A percentile compares a stretch with the other conserved stretches of the same genome.
Conservation (phyloP, 352 stramenopile species). For the Pythium coloratum region DNA sequence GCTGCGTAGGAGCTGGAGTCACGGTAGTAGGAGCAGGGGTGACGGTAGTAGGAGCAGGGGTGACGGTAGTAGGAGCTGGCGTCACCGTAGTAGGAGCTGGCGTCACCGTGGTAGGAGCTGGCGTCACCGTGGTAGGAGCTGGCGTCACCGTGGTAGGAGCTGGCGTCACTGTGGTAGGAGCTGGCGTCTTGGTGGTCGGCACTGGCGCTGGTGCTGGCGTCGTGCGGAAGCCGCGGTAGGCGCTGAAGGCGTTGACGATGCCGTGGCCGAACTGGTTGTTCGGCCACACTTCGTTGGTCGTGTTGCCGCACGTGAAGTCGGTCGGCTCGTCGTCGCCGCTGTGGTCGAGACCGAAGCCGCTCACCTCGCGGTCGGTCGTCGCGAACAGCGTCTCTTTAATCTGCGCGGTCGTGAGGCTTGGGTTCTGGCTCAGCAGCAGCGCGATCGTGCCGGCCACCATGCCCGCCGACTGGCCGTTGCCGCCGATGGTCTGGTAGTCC, state of each 20-base stretch:
- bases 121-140: not conserved
- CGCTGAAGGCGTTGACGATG: slow-evolving; percentile 20
- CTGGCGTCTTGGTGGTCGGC: not conserved
- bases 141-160: not conserved
- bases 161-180: no score
- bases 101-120: not conserved
- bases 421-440: slow-evolving; percentile 27
- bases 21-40: not conserved
- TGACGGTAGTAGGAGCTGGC: not conserved
- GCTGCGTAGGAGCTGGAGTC: slow-evolving; percentile 1
- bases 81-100: not conserved
- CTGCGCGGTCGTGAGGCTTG: slow-evolving; percentile 18
- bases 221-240: slow-evolving; percentile 9
- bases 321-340: slow-evolving; percentile 14
- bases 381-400: slow-evolving; percentile 15
- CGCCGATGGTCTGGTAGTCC: slow-evolving; percentile 31
- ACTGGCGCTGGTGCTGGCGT: not conserved
- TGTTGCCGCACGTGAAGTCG: slow-evolving; percentile 22
- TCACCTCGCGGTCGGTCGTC: slow-evolving; percentile 17
- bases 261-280: slow-evolving; percentile 22
- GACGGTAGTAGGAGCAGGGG: not conserved
- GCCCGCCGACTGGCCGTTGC: slow-evolving; percentile 21
- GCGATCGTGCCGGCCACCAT: slow-evolving; percentile 31
- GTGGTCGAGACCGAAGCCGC: slow-evolving; percentile 14
- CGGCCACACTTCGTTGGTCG: slow-evolving; percentile 16